Percentiles rank a stretch among this genome's conserved stretches.
phyloP scores from a whole-genome alignment of 352 stramenopile species.

The Phytophthora pinifolia region DNA sequence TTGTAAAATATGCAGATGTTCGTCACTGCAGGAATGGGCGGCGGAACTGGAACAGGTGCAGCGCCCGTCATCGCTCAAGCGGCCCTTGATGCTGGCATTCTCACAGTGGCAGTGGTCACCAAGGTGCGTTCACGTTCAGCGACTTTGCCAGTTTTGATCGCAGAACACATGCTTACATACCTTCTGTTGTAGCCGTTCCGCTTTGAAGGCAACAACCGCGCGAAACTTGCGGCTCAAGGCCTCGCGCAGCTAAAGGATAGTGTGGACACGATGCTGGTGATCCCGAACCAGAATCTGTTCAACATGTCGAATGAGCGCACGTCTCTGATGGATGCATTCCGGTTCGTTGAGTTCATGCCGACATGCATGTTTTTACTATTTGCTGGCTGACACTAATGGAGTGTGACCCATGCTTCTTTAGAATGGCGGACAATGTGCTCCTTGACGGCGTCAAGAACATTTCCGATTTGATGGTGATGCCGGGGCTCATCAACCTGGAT shows the following conservation, averaged over 20 bases:
- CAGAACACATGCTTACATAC: not conserved
- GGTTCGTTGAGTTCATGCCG: slow-evolving; percentile 29
- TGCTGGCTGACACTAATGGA: too few relatives aligned
- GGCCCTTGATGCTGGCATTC: slow-evolving; percentile 79
- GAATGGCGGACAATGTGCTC: slow-evolving; percentile 83
- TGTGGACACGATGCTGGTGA: slow-evolving; percentile 88
- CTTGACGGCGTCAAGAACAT: slow-evolving; percentile 89
- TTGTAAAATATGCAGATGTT: slow-evolving; percentile 66
- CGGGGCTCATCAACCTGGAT: slow-evolving; percentile 86
- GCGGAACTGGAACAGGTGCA: slow-evolving; percentile 80
- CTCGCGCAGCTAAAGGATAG: slow-evolving; percentile 80
- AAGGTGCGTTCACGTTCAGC: slow-evolving; percentile 43
- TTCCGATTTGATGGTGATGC: slow-evolving; percentile 89
- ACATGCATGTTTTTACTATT: not conserved
- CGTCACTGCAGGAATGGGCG: slow-evolving; percentile 85
- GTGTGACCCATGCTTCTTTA: slow-evolving; percentile 13
- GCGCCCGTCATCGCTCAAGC: slow-evolving; percentile 83
- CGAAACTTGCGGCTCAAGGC: slow-evolving; percentile 77
- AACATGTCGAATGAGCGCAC: slow-evolving; percentile 88
- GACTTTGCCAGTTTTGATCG: not conserved
- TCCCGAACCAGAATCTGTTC: slow-evolving; percentile 90
- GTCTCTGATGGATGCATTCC: slow-evolving; percentile 87
- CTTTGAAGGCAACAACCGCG: slow-evolving; percentile 83
- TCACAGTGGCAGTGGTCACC: slow-evolving; percentile 87
- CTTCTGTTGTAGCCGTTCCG: slow-evolving; percentile 56